Evolutionary conservation across 129 eudicot genomes (phyloP).

Genomic region (Escallonia herrerae): DNA sequence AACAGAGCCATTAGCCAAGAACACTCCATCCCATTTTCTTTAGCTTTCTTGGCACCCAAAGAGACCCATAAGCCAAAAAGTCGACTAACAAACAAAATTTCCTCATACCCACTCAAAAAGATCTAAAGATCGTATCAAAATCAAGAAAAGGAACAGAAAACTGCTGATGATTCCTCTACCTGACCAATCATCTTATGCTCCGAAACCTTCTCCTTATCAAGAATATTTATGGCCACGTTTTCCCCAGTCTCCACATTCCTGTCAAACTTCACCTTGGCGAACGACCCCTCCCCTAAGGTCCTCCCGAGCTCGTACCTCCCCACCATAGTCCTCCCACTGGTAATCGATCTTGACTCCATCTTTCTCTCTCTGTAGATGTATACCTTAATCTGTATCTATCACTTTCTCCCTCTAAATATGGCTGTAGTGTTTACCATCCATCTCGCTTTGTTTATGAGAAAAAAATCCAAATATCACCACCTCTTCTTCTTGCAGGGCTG

Average conservation of each 20-base stretch:
- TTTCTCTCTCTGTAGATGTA: constrained; percentile 7
- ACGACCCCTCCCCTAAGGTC: constrained; percentile 78
- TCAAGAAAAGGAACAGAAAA: background rate
- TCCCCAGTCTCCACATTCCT: constrained; percentile 55
- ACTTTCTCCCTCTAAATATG: constrained; percentile 6
- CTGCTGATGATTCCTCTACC: constrained; percentile 21
- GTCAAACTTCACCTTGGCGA: constrained; percentile 76
- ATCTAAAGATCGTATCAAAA: background rate
- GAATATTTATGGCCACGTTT: constrained; percentile 72
- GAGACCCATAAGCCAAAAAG: background rate
- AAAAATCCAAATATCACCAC: constrained; percentile 19
- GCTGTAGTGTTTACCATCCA: background rate
- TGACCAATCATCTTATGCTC: constrained; percentile 82
- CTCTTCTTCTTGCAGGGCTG: constrained; percentile 98
- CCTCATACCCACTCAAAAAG: background rate
- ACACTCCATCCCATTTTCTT: background rate
- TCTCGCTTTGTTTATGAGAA: constrained; percentile 8
- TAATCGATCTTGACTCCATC: background rate
- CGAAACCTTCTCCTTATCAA: constrained; percentile 74
- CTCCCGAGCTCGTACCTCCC: constrained; percentile 79
- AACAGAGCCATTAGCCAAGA: no score
- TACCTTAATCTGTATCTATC: constrained; percentile 13
- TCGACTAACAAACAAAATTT: constrained; percentile 6
- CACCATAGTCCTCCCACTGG: constrained; percentile 52
- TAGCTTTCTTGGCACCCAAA: background rate